Base-by-base conservation (phyloP, 148 eudicot species). In the Camellia granthamiana region DNA sequence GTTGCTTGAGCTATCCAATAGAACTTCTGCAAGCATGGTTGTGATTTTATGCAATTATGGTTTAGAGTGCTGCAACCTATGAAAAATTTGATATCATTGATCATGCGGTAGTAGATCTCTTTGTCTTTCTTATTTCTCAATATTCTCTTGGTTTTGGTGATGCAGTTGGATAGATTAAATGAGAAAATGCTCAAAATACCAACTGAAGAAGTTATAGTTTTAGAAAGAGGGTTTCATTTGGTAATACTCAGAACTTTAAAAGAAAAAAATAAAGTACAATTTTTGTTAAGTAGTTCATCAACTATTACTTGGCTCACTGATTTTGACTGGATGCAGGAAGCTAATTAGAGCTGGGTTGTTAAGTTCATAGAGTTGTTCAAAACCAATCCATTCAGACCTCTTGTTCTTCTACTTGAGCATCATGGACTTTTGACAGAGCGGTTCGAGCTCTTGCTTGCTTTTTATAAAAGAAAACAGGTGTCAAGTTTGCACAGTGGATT, bases 101-200 rank as follows among this genome's bases (percentile, higher is more conserved):
- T 46, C 16, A 5, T 30, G 8, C 30, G 21, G 60, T 51, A 51
- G 61, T 68, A 68, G 21, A 69, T 71, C 21, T 12, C 21, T 74
- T 51, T 16, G 68, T 76, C 41, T 61, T 58, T 77, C 60, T 43
- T 46, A 0, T 64, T 51, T 58, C 52, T 70, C 78, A 49, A 71
- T 56, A 69, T n/a, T 66, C 30, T 77, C 30, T 49, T 61, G 47
- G 78, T 79, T 81, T 77, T 84, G 69, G 41, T 78, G 59, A 15
- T 83, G 78, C 90, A 96, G 99, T 88, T 96, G 90, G 99, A 96
- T 84, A 87, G 83, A 76, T 83, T 91, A 69, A 96, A 96, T 79
- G 99, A 96, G 91, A 89, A 89, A 75, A 83, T 90, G 80, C 77
- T 88, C 38, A 69, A 82, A 73, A 77, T 83, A 68, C 78, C 83